Percentiles rank a stretch among this genome's conserved stretches.
Evolutionary conservation across 2,329 filamentous ascomycete genomes (phyloP).

Genomic region (Sporothrix globosa): DNA sequence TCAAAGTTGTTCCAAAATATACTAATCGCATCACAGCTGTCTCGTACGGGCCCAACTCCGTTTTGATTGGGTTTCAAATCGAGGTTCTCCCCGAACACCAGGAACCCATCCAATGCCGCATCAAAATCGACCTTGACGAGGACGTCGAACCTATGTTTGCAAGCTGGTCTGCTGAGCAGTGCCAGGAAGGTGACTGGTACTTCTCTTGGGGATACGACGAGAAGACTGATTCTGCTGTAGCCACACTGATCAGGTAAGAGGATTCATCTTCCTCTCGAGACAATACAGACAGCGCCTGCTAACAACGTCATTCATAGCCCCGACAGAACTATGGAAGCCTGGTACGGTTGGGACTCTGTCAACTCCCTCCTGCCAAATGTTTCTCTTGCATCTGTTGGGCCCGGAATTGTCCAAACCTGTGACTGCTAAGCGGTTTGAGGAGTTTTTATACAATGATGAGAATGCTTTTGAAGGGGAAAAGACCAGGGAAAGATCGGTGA

Average conservation of each 20-base stretch:
- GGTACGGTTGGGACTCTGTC: conserved; percentile 38
- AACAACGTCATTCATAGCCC: conserved; percentile 28
- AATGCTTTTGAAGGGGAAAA: too few relatives aligned
- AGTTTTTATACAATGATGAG: too few relatives aligned
- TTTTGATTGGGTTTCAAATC: conserved; percentile 33
- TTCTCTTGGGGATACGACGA: conserved; percentile 44
- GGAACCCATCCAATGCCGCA: conserved; percentile 33
- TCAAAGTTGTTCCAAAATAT: neutral
- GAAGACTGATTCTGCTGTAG: conserved; percentile 41
- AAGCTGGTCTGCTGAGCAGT: conserved; percentile 39
- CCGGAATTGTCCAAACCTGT: conserved; percentile 33
- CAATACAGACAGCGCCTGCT: neutral
- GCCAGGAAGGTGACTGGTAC: conserved; percentile 39
- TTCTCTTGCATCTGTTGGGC: conserved; percentile 29
- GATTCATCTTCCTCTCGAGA: neutral
- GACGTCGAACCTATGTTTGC: conserved; percentile 35
- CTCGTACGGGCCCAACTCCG: conserved; percentile 32
- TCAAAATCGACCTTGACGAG: conserved; percentile 32
- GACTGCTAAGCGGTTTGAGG: conserved; percentile 21
- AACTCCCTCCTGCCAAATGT: conserved; percentile 30
- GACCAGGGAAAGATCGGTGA: too few relatives aligned
- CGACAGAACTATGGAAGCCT: conserved; percentile 33
- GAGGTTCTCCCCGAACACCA: conserved; percentile 32
- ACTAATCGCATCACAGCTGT: conserved; percentile 26
- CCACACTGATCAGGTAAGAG: conserved; percentile 43